Percentiles rank a stretch among this genome's conserved stretches.
These are phyloP conservation scores for Zygnema cylindricum DNA, from an alignment of 139 green algal genomes.

Conservation along the genomic window DNA sequence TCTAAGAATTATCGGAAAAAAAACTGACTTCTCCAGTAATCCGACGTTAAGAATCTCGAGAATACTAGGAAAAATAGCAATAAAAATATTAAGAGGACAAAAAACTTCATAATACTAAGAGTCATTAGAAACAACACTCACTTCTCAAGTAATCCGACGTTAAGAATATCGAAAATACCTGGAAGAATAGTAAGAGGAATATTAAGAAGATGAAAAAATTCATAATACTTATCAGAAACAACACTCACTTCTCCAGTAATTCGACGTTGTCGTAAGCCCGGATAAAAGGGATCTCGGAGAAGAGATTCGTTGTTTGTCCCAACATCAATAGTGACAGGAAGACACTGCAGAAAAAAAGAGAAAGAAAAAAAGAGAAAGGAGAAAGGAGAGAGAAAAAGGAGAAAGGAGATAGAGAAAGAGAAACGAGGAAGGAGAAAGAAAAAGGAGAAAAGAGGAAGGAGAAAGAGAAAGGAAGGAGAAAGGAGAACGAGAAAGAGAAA, in stretches of 20 bases:
- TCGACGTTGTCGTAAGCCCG: conserved; percentile 63
- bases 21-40: neutral
- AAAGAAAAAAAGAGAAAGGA: neutral
- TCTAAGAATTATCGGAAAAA: too few relatives aligned
- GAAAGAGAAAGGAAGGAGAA: too few relatives aligned
- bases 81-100: too few relatives aligned
- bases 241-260: conserved; percentile 31
- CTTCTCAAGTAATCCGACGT: neutral
- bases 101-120: too few relatives aligned
- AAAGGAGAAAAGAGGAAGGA: neutral
- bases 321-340: conserved; percentile 88
- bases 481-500: too few relatives aligned
- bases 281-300: conserved; percentile 77
- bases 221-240: too few relatives aligned
- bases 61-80: neutral
- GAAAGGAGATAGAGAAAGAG: neutral
- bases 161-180: neutral
- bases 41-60: neutral
- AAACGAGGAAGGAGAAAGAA: neutral
- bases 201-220: too few relatives aligned
- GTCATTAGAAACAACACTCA: too few relatives aligned
- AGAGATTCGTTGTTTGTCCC: conserved; percentile 86
- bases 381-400: neutral
- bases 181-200: neutral
- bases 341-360: conserved; percentile 55